Base-by-base conservation (phyloP, 2,329 filamentous ascomycete species). In the Westerdykella aurantiaca region DNA sequence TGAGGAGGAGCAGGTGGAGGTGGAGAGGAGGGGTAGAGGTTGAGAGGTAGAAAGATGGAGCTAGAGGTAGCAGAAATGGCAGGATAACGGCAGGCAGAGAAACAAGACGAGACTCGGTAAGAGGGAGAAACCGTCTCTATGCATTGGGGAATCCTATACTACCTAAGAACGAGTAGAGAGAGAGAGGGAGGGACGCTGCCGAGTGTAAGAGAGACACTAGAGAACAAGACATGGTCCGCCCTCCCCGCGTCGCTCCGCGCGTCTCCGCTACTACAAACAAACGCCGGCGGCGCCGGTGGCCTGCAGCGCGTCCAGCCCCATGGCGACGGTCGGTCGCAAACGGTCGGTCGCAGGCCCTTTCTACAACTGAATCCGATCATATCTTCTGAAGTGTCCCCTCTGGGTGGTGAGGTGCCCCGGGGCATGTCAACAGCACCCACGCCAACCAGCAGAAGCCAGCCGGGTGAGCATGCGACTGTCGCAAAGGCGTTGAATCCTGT, bases 391-490 rank as follows among this genome's bases (percentile, higher is more conserved):
- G 66, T 68, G 66, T 64, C 69, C 64, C 68, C 57, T 62, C 64
- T 67, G 66, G 68, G 69, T 72, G 71, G 71, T 72, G 66, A 64
- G 53, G 51, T 66, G 64, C 67, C 67, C 69, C 68, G 61, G 69
- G 63, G 66, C 69, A 71, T 69, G 49, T 71, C 72, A 72, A 61
- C 71, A 73, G 58, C 71, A 69, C 71, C 71, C 72, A 69, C 69
- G 53, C 67, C 64, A 45, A 34, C 60, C 72, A 71, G 68, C 66
- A 61, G 68, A 71, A 68, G 72, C 61, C 50, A 67, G 60, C 53
- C 68, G 68, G 70, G 71, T 77, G 71, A 78, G 75, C 64, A 73
- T 82, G 68, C 45, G 58, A 65, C 71, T 76, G 74, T 64, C 68
- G 64, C 68, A 71, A 64, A 77, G 78, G 79, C 77, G 73, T 74